phyloP scores from a whole-genome alignment of 208 protist species.

The Crithidia sp. region DNA sequence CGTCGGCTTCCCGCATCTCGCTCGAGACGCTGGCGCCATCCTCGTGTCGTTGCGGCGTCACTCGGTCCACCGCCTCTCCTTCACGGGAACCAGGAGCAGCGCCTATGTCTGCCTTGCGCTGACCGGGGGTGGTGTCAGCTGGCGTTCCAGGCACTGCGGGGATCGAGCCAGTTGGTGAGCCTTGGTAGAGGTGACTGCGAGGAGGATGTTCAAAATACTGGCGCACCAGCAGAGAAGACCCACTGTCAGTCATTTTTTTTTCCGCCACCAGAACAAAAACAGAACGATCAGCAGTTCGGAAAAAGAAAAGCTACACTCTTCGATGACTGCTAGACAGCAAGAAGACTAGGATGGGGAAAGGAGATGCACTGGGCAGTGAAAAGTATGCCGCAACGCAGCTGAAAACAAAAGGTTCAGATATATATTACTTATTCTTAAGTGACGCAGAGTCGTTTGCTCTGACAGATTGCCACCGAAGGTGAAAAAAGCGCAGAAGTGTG shows the following conservation, averaged over 20 bases:
- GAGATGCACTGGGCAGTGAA: too few species aligned
- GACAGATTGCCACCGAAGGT: too few species aligned
- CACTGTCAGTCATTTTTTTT: slow-evolving; percentile 12
- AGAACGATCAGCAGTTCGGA: neutral
- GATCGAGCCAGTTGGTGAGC: neutral
- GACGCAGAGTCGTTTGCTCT: too few species aligned
- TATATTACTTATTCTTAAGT: too few species aligned
- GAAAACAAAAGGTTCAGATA: too few species aligned
- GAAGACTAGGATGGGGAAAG: too few species aligned
- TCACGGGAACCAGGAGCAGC: neutral
- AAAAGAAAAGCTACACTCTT: too few species aligned
- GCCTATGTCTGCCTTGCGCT: neutral
- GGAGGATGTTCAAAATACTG: slow-evolving; percentile 82
- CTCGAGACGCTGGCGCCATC: neutral
- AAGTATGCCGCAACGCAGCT: too few species aligned
- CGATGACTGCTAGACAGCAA: too few species aligned
- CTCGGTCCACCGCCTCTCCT: neutral
- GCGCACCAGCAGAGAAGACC: neutral
- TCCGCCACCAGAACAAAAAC: neutral
- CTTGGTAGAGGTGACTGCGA: slow-evolving; percentile 46
- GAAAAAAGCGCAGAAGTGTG: too few species aligned
- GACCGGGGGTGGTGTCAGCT: neutral
- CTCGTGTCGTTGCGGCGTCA: neutral
- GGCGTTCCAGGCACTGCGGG: neutral
- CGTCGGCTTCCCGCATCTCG: neutral